Evolutionary conservation across 163 green algal species (phyloP).

Genomic region (Smithsoniella earleae): DNA sequence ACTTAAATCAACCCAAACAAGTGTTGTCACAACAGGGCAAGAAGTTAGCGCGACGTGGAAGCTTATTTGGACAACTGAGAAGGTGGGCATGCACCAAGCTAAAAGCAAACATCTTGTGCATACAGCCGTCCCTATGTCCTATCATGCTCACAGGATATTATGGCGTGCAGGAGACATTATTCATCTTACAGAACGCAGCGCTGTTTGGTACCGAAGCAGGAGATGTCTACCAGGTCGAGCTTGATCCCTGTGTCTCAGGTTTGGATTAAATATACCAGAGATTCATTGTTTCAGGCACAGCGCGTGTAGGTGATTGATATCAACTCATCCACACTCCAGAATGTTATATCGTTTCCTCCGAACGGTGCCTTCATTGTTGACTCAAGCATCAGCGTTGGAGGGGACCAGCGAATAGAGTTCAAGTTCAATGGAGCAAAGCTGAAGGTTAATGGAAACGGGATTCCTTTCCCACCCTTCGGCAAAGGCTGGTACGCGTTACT

Average conservation of each 20-base stretch:
- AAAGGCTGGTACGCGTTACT: conserved; percentile 48
- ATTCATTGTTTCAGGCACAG: neutral
- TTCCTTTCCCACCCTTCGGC: conserved; percentile 62
- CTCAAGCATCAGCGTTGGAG: conserved; percentile 43
- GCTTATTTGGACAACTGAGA: conserved; percentile 72
- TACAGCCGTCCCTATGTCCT: too few relatives aligned
- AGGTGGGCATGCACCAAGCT: too few relatives aligned
- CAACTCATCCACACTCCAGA: conserved; percentile 42
- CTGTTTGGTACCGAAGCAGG: conserved; percentile 62
- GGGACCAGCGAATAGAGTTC: conserved; percentile 52
- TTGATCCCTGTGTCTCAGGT: neutral
- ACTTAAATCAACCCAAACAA: conserved; percentile 30
- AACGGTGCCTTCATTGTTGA: conserved; percentile 66
- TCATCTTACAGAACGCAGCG: conserved; percentile 61
- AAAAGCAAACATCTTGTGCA: neutral
- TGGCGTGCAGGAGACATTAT: conserved; percentile 63
- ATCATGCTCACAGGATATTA: neutral
- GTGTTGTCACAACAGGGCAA: conserved; percentile 29
- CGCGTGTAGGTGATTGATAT: conserved; percentile 63
- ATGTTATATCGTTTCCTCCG: conserved; percentile 75
- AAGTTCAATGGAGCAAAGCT: conserved; percentile 61
- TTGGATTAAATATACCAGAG: too few relatives aligned
- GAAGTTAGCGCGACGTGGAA: conserved; percentile 56
- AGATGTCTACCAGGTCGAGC: conserved; percentile 63
- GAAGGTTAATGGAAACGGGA: conserved; percentile 38